These are phyloP conservation scores for Fusarium armeniacum DNA, from an alignment of 2,329 filamentous ascomycete species.

Conservation along the genomic window DNA sequence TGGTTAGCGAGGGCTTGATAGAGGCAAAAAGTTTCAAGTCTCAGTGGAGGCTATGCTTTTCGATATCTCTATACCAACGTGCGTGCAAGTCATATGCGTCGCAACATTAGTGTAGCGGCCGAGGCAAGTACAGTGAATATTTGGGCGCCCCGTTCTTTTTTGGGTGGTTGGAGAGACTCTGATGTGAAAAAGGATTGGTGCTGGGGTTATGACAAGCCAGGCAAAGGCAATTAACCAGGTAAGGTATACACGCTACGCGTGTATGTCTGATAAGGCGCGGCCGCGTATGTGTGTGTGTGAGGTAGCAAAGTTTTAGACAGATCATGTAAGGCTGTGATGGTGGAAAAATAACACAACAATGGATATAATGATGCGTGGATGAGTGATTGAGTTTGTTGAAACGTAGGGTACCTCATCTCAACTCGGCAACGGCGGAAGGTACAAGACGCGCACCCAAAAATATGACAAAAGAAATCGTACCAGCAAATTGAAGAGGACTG, in stretches of 20 bases:
- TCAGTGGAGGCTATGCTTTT: constrained; percentile 9
- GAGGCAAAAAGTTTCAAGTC: constrained; percentile 5
- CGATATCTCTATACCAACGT: constrained; percentile 1
- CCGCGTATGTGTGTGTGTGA: constrained; percentile 21
- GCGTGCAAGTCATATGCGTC: constrained; percentile 11
- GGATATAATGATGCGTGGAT: constrained; percentile 3
- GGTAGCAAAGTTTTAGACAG: constrained; percentile 15
- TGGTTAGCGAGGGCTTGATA: constrained; percentile 12
- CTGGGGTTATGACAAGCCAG: constrained; percentile 29
- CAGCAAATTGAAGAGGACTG: not conserved
- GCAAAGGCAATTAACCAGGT: constrained; percentile 16
- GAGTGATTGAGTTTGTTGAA: constrained; percentile 17
- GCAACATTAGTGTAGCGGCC: not conserved
- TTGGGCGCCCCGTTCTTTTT: constrained; percentile 35
- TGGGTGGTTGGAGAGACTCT: constrained; percentile 34
- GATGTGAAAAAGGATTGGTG: constrained; percentile 28
- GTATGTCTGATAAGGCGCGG: constrained; percentile 21
- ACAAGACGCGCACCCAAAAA: constrained; percentile 34
- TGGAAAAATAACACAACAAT: constrained; percentile 5
- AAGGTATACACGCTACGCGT: constrained; percentile 25
- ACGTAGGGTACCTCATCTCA: constrained; percentile 27
- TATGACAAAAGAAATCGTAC: constrained; percentile 15
- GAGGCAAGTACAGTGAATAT: constrained; percentile 6
- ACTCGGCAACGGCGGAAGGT: constrained; percentile 40
- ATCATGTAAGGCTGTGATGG: constrained; percentile 18